Base-by-base conservation (phyloP, 2,329 filamentous ascomycete species). In the Pyrenophora graminea region DNA sequence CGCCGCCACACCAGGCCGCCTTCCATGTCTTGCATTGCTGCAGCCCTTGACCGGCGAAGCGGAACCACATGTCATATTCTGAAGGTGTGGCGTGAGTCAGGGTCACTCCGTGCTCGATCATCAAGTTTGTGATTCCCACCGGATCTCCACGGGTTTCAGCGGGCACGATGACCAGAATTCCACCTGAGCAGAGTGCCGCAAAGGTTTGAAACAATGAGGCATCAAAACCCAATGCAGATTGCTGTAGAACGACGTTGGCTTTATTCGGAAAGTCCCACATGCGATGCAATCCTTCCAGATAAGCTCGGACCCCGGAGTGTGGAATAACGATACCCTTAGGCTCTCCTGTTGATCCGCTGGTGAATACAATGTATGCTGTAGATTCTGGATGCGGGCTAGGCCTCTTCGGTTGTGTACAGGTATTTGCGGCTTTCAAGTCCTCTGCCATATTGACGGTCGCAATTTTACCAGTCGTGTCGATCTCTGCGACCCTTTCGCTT, bases 261-360 rank as follows among this genome's bases (percentile, higher is more conserved):
- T 15, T 15, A 15, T 15, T 15, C 15, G 15, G 15, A 15, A 15
- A 15, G 15, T 15, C 15, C 15, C 15, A 15, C 15, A 15, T 15
- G 15, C 15, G 15, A 15, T 15, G 15, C 21, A 7, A 23, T 23
- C 7, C 21, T 4, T 4, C 21, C 4, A 23, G 21, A 40, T 6
- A 8, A 4, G 13, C 2, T 7, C 5, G 9, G 39, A 30, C n/a
- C 30, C 30, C 2, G 30, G n/a, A 18, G 39, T 23, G 15, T 30
- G 15, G 23, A 8, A 42, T 6, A 2, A 21, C 5, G 17, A 42
- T 80, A 1, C 83, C 85, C 48, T 83, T 83, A 0, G 82, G 81
- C 37, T 76, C 77, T 39, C 79, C 79, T 1, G 82, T 80, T 0
- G 81, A 81, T 0, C 81, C 80, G 3, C 80, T 80, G 0, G 80